Evolutionary conservation across 225 moss, liverwort and hornwort species (phyloP).

Genomic region (Ulota crispa): DNA sequence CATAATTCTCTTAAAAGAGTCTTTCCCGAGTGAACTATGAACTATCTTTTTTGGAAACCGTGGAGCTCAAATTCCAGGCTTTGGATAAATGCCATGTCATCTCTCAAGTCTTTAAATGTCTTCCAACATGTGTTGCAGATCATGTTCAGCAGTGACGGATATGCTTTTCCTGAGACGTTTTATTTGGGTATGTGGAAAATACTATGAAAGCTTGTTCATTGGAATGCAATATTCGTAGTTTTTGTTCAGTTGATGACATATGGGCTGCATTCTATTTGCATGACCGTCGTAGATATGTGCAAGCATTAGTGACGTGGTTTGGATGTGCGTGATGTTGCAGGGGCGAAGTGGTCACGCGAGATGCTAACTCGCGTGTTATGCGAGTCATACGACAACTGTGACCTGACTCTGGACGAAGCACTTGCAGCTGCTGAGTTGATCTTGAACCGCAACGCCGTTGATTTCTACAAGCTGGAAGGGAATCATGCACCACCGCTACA

Average conservation of each 20-base stretch:
- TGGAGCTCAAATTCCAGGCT: neutral
- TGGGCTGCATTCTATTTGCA: neutral
- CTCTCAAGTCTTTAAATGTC: neutral
- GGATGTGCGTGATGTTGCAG: constrained; percentile 33
- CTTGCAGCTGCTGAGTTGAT: constrained; percentile 62
- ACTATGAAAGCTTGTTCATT: neutral
- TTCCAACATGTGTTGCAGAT: constrained; percentile 54
- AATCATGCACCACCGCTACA: constrained; percentile 19
- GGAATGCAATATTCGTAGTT: neutral
- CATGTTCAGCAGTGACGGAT: constrained; percentile 96
- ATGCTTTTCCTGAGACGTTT: constrained; percentile 85
- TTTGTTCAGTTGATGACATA: neutral
- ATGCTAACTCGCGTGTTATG: constrained; percentile 74
- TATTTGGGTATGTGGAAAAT: constrained; percentile 61
- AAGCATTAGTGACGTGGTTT: neutral
- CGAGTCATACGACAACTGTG: constrained; percentile 68
- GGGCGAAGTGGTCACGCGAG: constrained; percentile 86
- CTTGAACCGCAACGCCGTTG: constrained; percentile 62
- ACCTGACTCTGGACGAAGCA: constrained; percentile 75
- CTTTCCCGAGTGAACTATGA: neutral
- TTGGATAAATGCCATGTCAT: neutral
- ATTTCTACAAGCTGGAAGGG: constrained; percentile 77
- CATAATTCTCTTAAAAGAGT: neutral
- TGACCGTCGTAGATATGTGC: neutral
- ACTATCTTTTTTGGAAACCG: neutral